Evolutionary conservation across 129 eudicot species (phyloP).

Genomic region (Sambucus nigra): DNA sequence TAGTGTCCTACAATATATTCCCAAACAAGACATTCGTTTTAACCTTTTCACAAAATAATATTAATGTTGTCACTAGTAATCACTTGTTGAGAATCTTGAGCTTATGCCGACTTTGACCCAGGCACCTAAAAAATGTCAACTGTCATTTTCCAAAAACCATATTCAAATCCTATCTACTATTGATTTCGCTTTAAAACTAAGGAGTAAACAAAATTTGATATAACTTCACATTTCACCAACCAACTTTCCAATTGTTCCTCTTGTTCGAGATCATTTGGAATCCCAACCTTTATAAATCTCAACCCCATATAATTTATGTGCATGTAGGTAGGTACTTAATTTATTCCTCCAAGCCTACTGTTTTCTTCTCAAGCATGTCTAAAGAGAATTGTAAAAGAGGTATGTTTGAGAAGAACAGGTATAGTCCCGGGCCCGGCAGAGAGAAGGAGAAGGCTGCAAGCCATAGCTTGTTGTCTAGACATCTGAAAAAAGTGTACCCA

Average conservation of each 20-base stretch:
- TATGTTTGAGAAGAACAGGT: slow-evolving; percentile 34
- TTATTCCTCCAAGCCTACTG: slow-evolving; percentile 2
- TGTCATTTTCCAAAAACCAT: slow-evolving; percentile 38
- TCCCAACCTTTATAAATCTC: slow-evolving; percentile 31
- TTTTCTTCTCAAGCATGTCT: slow-evolving; percentile 39
- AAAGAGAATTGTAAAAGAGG: slow-evolving; percentile 41
- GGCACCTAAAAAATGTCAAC: slow-evolving; percentile 13
- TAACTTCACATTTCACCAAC: slow-evolving; percentile 63
- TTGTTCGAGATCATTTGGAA: slow-evolving; percentile 5
- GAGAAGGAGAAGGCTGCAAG: slow-evolving; percentile 48
- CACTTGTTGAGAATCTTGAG: neutral
- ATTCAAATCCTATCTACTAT: slow-evolving; percentile 21
- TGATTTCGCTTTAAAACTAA: slow-evolving; percentile 39
- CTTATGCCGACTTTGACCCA: neutral
- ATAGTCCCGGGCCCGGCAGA: slow-evolving; percentile 10
- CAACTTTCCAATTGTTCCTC: slow-evolving; percentile 7
- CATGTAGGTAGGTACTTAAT: no score
- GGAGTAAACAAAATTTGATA: slow-evolving; percentile 33
- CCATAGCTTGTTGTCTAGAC: slow-evolving; percentile 44
- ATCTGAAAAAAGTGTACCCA: slow-evolving; percentile 84
- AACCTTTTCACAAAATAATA: slow-evolving; percentile 3
- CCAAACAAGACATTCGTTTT: neutral
- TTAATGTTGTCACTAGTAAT: neutral
- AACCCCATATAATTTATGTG: slow-evolving; percentile 5
- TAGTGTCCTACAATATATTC: slow-evolving; percentile 9